Percentiles rank a stretch among this genome's conserved stretches.
Conservation (phyloP, 495 filamentous ascomycete species). For the Xylaria curta region DNA sequence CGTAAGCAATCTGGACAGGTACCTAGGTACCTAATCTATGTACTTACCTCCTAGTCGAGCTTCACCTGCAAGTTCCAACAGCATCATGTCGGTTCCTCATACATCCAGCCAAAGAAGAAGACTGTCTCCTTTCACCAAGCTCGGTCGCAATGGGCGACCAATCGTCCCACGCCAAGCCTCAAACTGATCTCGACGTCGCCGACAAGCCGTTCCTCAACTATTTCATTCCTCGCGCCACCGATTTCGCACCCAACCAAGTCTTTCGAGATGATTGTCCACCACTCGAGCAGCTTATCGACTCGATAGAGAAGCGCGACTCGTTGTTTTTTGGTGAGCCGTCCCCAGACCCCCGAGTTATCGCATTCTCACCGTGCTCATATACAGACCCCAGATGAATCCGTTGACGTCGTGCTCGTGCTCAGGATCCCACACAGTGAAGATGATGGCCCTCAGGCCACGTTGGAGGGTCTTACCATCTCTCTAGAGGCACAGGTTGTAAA, state of each 20-base stretch:
- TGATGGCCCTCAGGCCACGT: slow-evolving; percentile 61
- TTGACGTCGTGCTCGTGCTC: slow-evolving; percentile 75
- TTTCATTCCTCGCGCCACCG: slow-evolving; percentile 73
- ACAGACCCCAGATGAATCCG: slow-evolving; percentile 75
- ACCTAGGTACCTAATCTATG: too few species aligned
- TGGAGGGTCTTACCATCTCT: slow-evolving; percentile 65
- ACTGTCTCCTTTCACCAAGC: neutral
- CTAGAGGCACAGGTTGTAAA: slow-evolving; percentile 77
- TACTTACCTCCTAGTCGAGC: neutral
- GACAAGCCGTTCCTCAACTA: slow-evolving; percentile 78
- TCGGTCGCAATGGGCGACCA: slow-evolving; percentile 33
- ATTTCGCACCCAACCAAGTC: slow-evolving; percentile 67
- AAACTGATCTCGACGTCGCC: slow-evolving; percentile 60
- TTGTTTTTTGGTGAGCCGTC: slow-evolving; percentile 72
- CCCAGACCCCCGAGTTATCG: slow-evolving; percentile 34
- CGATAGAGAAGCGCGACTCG: slow-evolving; percentile 56
- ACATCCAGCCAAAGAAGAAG: neutral
- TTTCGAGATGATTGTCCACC: slow-evolving; percentile 43
- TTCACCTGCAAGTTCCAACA: neutral
- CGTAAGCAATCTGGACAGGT: too few species aligned
- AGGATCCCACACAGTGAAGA: slow-evolving; percentile 69
- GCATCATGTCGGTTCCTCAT: neutral
- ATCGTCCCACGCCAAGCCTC: slow-evolving; percentile 32
- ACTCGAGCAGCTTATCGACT: slow-evolving; percentile 49
- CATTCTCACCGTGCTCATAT: slow-evolving; percentile 66